These are phyloP conservation scores for Hemileccinum impolitum DNA, from an alignment of 768 basidiomycete genomes.

Conservation along the genomic window DNA sequence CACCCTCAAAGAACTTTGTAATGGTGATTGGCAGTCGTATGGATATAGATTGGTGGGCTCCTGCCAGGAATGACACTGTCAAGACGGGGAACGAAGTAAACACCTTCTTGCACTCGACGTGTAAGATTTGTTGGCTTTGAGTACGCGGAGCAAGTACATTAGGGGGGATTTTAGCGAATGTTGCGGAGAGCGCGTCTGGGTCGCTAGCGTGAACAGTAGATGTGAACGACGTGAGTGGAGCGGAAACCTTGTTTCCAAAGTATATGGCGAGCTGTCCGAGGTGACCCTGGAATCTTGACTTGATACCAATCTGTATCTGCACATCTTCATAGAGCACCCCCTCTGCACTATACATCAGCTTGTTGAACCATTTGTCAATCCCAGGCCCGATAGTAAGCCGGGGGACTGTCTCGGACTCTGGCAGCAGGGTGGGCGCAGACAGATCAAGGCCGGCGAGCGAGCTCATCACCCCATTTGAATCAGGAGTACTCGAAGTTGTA, in stretches of 20 bases:
- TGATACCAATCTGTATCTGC: constrained; percentile 93
- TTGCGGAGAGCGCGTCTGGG: constrained; percentile 70
- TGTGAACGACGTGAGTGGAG: constrained; percentile 88
- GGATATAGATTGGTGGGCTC: constrained; percentile 83
- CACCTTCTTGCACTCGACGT: constrained; percentile 90
- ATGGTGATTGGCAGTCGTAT: constrained; percentile 83
- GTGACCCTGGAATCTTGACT: constrained; percentile 94
- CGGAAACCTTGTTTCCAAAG: constrained; percentile 91
- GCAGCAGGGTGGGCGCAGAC: constrained; percentile 30
- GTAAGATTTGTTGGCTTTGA: constrained; percentile 90
- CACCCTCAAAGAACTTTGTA: constrained; percentile 92
- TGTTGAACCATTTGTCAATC: constrained; percentile 87
- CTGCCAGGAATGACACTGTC: constrained; percentile 87
- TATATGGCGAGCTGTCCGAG: constrained; percentile 93
- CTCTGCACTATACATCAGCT: constrained; percentile 73
- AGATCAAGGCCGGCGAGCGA: constrained; percentile 84
- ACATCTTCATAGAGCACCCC: constrained; percentile 95
- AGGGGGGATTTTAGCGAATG: constrained; percentile 89
- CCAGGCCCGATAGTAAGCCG: constrained; percentile 65
- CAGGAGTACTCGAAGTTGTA: constrained; percentile 32
- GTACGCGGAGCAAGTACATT: constrained; percentile 75
- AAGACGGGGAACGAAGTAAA: constrained; percentile 78
- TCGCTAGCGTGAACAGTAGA: constrained; percentile 74
- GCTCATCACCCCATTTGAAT: constrained; percentile 57
- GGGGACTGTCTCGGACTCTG: constrained; percentile 31